Conservation (phyloP, 768 basidiomycete species). For the Russula olivacea region DNA sequence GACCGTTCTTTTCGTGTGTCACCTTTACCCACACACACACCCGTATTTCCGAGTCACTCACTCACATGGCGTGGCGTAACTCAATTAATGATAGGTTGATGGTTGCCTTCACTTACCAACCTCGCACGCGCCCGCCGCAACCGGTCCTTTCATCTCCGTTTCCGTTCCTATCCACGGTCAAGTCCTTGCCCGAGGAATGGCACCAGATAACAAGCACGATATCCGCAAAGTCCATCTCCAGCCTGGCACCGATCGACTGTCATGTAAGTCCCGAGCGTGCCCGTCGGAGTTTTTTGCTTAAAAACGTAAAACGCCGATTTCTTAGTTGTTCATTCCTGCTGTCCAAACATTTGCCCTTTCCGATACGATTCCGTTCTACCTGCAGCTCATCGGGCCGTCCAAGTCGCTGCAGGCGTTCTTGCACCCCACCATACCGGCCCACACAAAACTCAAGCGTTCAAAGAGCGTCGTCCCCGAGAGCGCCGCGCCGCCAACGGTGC, state of each 20-base stretch:
- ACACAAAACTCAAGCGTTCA: slow-evolving; percentile 19
- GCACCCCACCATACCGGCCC: slow-evolving; percentile 22
- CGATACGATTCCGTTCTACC: slow-evolving; percentile 58
- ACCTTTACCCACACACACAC: background rate
- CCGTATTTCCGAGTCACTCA: too few relatives aligned
- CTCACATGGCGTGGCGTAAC: background rate
- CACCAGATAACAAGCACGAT: slow-evolving; percentile 44
- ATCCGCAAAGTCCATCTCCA: slow-evolving; percentile 34
- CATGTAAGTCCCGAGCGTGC: slow-evolving; percentile 39
- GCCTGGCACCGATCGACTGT: slow-evolving; percentile 39
- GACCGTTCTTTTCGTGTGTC: background rate
- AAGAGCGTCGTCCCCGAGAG: slow-evolving; percentile 18
- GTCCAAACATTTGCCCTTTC: slow-evolving; percentile 47
- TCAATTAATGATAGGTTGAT: slow-evolving; percentile 34
- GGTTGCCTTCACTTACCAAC: slow-evolving; percentile 47
- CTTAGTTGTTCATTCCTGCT: slow-evolving; percentile 58
- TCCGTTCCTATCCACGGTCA: slow-evolving; percentile 52
- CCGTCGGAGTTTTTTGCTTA: too few relatives aligned
- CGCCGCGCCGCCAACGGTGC: slow-evolving; percentile 31
- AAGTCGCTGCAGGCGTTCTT: slow-evolving; percentile 45
- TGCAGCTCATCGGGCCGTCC: slow-evolving; percentile 50
- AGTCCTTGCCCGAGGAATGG: slow-evolving; percentile 64
- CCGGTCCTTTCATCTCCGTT: slow-evolving; percentile 43
- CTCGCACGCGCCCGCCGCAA: slow-evolving; percentile 49
- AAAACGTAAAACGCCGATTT: too few relatives aligned